Evolutionary conservation across 495 filamentous ascomycete genomes (phyloP), one percentile per base, ranked within the genome.

Genomic region (Penicillium pulvis): DNA sequence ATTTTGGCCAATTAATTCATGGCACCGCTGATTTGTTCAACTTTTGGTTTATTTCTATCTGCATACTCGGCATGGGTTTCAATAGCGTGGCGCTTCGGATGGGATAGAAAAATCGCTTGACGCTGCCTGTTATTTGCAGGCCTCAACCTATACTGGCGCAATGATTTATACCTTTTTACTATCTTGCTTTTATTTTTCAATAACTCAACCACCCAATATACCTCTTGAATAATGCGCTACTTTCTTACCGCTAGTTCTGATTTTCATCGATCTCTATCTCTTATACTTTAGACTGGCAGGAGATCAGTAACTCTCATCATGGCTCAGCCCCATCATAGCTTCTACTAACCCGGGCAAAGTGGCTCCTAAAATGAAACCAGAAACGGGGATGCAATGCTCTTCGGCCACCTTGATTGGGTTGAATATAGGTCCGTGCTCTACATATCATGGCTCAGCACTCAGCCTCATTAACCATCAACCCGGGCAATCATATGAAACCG

Each of bases 81-180:
- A 54, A 57, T 48, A 64, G 62, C 62, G 51, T 26, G 62, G 62
- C 62, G 62, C 51, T 54, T 48, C 41, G 57, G 57, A 55, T 55
- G 39, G 48, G 35, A 58, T 60, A 58, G 62, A 64, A 57, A 60
- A 51, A 41, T 43, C 9, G 24, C 41, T 43, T 20, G 28, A 33
- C 45, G 33, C 51, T 55, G 44, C 51, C 8, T 41, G 31, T 16
- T 20, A 19, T 41, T 41, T 49, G 26, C 26, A n/a, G 46, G 16
- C 46, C 2, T 30, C 26, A 31, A 28, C 14, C 36, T 53, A 2
- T 36, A 53, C 14, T 53, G 51, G 23, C 36, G 49, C 31, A 24
- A 24, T 24, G 16, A 12, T 49, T 16, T 31, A n/a, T 17, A 14
- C 6, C 16, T 16, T 30, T 46, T n/a, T 11, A 17, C n/a, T 31